These are phyloP conservation scores for Wickerhamomyces chambardii DNA, from an alignment of 805 yeast species.

Conservation along the genomic window DNA sequence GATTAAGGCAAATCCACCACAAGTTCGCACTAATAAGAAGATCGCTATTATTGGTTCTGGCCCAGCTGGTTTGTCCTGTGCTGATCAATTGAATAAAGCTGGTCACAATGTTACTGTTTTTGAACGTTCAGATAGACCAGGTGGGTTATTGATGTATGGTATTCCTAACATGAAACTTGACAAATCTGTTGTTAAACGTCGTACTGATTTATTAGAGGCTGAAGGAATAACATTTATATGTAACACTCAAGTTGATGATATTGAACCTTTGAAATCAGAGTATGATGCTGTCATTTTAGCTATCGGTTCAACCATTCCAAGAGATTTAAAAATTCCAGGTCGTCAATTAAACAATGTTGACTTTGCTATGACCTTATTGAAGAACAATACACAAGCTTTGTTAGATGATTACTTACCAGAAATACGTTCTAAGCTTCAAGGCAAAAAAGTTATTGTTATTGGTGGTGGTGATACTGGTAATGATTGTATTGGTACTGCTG, in stretches of 20 bases:
- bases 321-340: conserved; percentile 92
- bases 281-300: conserved; percentile 86
- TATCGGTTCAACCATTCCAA: conserved; percentile 93
- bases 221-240: conserved; percentile 82
- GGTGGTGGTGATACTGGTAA: conserved; percentile 99
- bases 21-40: conserved; percentile 70
- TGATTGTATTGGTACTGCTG: conserved; percentile 96
- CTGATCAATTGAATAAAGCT: conserved; percentile 94
- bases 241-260: conserved; percentile 75
- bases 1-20: conserved; percentile 82
- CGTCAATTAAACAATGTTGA: conserved; percentile 85
- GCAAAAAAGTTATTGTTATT: conserved; percentile 89
- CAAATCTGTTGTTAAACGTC: conserved; percentile 85
- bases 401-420: conserved; percentile 74
- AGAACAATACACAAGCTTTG: conserved; percentile 83
- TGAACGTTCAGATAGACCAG: conserved; percentile 92
- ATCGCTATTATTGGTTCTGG: conserved; percentile 94
- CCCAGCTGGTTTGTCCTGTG: conserved; percentile 94
- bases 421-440: conserved; percentile 61
- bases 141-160: conserved; percentile 98
- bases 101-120: conserved; percentile 90
- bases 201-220: conserved; percentile 82
- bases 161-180: conserved; percentile 98
- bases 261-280: conserved; percentile 52
- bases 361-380: conserved; percentile 90